These are phyloP conservation scores for Cephalotrichum gorgonifer DNA, from an alignment of 2,329 filamentous ascomycete genomes.

Conservation along the genomic window DNA sequence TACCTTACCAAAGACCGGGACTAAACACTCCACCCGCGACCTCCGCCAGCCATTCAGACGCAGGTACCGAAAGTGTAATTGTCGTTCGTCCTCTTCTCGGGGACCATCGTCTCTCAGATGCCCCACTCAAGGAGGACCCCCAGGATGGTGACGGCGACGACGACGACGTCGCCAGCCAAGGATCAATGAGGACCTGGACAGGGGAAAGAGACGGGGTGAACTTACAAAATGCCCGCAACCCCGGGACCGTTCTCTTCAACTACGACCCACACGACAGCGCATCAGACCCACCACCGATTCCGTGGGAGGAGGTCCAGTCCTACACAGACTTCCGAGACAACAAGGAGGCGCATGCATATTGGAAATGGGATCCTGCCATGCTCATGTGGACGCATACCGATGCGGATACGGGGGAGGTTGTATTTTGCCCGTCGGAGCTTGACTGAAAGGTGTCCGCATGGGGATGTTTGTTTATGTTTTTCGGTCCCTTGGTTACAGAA, in stretches of 20 bases:
- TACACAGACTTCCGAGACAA: conserved; percentile 1
- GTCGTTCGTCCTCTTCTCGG: background rate
- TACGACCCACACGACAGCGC: background rate
- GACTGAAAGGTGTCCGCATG: background rate
- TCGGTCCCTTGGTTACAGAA: no score
- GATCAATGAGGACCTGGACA: background rate
- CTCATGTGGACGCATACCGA: background rate
- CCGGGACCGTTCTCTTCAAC: background rate
- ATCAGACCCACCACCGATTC: background rate
- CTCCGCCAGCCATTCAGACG: background rate
- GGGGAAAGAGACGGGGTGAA: background rate
- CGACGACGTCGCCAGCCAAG: background rate
- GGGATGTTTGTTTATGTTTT: background rate
- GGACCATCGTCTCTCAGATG: background rate
- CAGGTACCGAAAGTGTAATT: no score
- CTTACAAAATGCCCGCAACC: background rate
- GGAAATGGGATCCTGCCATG: background rate
- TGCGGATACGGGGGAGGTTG: background rate
- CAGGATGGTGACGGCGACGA: background rate
- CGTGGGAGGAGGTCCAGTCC: background rate
- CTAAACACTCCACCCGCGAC: background rate
- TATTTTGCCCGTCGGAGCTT: background rate
- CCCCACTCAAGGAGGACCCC: background rate
- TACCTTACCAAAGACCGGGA: background rate
- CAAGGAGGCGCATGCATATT: background rate